Conservation (phyloP, 306 rosid genomes). For the Glycine latifolia region DNA sequence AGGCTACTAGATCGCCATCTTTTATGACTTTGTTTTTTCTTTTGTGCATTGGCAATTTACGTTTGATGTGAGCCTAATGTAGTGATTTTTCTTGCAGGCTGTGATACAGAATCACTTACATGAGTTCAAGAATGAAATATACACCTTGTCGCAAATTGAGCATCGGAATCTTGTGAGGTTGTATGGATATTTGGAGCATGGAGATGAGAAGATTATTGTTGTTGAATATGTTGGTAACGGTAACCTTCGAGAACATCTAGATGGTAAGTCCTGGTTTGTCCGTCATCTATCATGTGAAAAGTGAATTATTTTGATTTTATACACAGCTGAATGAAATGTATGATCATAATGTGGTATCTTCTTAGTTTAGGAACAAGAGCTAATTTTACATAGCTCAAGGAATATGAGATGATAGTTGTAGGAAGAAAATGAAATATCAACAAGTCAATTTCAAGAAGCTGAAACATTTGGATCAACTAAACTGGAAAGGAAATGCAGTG, state of each 20-base stretch:
- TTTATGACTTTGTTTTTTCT: neutral
- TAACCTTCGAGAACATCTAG: conserved; percentile 87
- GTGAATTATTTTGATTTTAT: neutral
- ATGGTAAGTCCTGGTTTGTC: conserved; percentile 65
- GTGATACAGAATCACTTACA: conserved; percentile 49
- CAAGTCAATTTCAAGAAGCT: too few species aligned
- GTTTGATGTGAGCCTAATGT: conserved; percentile 26
- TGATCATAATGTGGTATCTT: conserved; percentile 9
- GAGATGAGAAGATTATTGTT: conserved; percentile 78
- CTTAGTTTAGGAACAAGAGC: conserved; percentile 19
- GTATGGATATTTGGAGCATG: conserved; percentile 86
- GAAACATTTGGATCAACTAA: too few species aligned
- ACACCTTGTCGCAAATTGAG: conserved; percentile 80
- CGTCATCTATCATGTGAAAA: neutral
- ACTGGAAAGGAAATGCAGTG: too few species aligned
- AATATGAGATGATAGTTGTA: too few species aligned
- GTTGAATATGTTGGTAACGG: conserved; percentile 88
- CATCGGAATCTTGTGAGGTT: conserved; percentile 91
- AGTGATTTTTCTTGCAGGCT: conserved; percentile 57
- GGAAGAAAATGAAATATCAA: too few species aligned
- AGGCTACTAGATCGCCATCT: neutral
- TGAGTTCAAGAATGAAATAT: conserved; percentile 91
- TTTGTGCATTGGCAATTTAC: neutral
- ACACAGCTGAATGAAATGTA: neutral
- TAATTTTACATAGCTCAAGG: neutral